These are phyloP conservation scores for Lomentospora prolificans DNA, from an alignment of 2,329 filamentous ascomycete genomes.

Conservation along the genomic window DNA sequence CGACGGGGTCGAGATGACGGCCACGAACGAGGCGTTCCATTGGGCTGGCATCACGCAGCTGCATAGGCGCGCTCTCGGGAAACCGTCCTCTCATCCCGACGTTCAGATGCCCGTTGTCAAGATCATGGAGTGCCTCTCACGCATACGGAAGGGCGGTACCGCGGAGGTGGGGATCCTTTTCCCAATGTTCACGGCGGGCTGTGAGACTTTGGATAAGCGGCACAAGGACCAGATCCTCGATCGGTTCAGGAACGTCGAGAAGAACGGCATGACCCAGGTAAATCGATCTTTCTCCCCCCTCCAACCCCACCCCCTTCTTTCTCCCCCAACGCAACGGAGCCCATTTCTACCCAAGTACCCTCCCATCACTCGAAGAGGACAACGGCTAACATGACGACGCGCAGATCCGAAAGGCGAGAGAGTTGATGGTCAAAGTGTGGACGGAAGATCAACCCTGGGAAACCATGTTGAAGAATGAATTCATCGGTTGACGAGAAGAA, in stretches of 20 bases:
- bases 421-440: slow-evolving; percentile 61
- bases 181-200: slow-evolving; percentile 75
- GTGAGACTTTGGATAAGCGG: slow-evolving; percentile 50
- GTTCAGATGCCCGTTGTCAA: slow-evolving; percentile 54
- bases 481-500: slow-evolving; percentile 51
- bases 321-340: too few relatives aligned
- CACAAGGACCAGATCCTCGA: slow-evolving; percentile 53
- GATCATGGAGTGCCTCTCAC: slow-evolving; percentile 52
- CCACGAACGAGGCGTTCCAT: slow-evolving; percentile 70
- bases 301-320: slow-evolving; percentile 3
- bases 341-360: too few relatives aligned
- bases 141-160: slow-evolving; percentile 54
- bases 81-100: slow-evolving; percentile 42
- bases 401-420: slow-evolving; percentile 51
- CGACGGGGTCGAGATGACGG: slow-evolving; percentile 54
- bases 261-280: slow-evolving; percentile 68
- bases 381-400: too few relatives aligned
- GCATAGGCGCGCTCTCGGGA: slow-evolving; percentile 61
- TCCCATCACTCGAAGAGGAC: too few relatives aligned
- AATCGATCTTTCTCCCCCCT: slow-evolving; percentile 15
- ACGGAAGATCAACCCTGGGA: slow-evolving; percentile 60
- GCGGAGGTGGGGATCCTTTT: slow-evolving; percentile 70
- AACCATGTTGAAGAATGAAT: slow-evolving; percentile 55
- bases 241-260: slow-evolving; percentile 58
- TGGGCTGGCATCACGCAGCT: slow-evolving; percentile 70